A percentile compares a stretch with the other conserved stretches of the same genome.
Evolutionary conservation across 495 filamentous ascomycete genomes (phyloP).

Genomic region (Penicillium paxilli): DNA sequence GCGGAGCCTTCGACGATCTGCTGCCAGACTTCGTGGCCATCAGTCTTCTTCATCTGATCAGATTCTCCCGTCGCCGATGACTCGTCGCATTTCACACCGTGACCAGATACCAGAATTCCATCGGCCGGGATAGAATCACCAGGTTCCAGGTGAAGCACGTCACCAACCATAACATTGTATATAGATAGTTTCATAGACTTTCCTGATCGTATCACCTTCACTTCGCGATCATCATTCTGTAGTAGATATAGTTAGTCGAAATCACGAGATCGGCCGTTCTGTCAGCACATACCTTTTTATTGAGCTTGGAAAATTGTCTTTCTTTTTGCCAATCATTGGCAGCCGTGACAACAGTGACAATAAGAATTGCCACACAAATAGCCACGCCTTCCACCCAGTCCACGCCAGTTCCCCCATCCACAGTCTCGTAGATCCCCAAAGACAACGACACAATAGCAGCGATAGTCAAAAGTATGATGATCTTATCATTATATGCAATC

Average conservation of each 20-base stretch:
- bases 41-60: constrained; percentile 64
- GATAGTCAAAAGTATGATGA: constrained; percentile 71
- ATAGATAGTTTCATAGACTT: constrained; percentile 70
- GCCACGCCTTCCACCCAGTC: constrained; percentile 84
- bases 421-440: constrained; percentile 68
- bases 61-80: constrained; percentile 71
- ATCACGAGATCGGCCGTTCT: background rate
- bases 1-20: constrained; percentile 55
- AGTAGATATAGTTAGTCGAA: constrained; percentile 8
- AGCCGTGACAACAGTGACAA: constrained; percentile 74
- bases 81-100: constrained; percentile 68
- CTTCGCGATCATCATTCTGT: constrained; percentile 74
- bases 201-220: constrained; percentile 76
- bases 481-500: constrained; percentile 86
- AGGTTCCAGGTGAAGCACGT: constrained; percentile 71
- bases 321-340: constrained; percentile 80
- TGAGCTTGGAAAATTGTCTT: constrained; percentile 75
- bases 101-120: constrained; percentile 61
- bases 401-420: constrained; percentile 48
- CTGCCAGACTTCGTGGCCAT: constrained; percentile 57
- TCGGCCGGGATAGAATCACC: constrained; percentile 69
- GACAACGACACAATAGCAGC: constrained; percentile 74
- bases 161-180: constrained; percentile 70
- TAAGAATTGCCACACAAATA: constrained; percentile 73
- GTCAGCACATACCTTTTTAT: constrained; percentile 54